Conservation (phyloP, 345 rosid species). For the Hibiscus mutabilis region DNA sequence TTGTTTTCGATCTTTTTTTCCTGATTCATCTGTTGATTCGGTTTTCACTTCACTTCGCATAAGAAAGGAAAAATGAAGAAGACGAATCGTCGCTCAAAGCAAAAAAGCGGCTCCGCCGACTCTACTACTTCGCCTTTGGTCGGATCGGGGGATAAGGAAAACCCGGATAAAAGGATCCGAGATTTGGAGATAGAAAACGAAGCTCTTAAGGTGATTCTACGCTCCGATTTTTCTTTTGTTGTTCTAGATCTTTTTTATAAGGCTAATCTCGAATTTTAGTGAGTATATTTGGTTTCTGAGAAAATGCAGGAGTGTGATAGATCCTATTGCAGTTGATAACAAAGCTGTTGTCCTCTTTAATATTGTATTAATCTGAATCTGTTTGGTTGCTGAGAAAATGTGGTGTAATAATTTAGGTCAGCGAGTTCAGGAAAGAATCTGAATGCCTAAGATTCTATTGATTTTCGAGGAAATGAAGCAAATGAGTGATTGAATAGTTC, state of each 20-base stretch:
- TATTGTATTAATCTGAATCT: not conserved
- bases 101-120: conserved; percentile 28
- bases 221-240: not conserved
- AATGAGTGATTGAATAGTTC: not conserved
- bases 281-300: conserved; percentile 4
- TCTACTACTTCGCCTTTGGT: conserved; percentile 22
- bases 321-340: not conserved
- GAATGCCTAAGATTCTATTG: not conserved
- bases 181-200: conserved; percentile 59
- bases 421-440: not conserved
- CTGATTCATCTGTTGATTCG: not conserved
- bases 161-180: conserved; percentile 40
- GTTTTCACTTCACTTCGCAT: not conserved
- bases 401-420: not conserved
- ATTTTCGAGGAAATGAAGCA: not conserved
- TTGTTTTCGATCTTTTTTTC: not conserved
- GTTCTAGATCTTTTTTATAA: not conserved
- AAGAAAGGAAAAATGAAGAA: conserved; percentile 37
- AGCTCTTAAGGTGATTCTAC: conserved; percentile 34
- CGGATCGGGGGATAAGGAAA: conserved; percentile 16
- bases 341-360: not conserved
- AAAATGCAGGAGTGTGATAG: conserved; percentile 2
- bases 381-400: not conserved
- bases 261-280: not conserved
- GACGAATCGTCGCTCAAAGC: conserved; percentile 54